Evolutionary conservation across 2,329 filamentous ascomycete genomes (phyloP).

Genomic region (Davidsoniella australis): DNA sequence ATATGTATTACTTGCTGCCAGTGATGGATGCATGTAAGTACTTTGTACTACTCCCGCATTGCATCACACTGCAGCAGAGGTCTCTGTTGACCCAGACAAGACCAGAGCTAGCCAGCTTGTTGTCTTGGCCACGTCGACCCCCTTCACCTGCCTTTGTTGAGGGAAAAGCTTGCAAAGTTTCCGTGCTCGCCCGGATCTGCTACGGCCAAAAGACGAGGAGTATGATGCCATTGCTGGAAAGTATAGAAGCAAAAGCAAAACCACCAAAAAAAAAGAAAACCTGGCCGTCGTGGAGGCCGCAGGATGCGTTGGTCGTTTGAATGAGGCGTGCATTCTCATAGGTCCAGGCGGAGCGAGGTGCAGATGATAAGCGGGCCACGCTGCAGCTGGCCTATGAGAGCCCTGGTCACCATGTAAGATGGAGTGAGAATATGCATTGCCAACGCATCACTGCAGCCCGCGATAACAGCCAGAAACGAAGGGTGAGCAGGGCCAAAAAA

Average conservation of each 20-base stretch:
- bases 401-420: conserved; percentile 11
- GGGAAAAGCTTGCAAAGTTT: no score
- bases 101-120: no score
- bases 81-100: no score
- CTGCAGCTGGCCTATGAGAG: conserved; percentile 11
- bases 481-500: not conserved
- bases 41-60: conserved; percentile 2
- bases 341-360: conserved; percentile 2
- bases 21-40: not conserved
- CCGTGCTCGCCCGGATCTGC: no score
- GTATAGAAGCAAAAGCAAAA: no score
- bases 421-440: conserved; percentile 12
- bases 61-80: not conserved
- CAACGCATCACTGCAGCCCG: conserved; percentile 12
- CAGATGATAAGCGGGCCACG: conserved; percentile 9
- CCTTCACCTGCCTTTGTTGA: not conserved
- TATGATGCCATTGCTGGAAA: no score
- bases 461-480: conserved; percentile 5
- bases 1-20: not conserved
- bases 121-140: not conserved
- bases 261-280: not conserved
- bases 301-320: conserved; percentile 5
- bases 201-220: no score
- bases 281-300: conserved; percentile 4
- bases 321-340: conserved; percentile 11